Percentiles rank a stretch among this genome's conserved stretches.
Evolutionary conservation across 345 rosid genomes (phyloP).

Genomic region (Salix arbutifolia): DNA sequence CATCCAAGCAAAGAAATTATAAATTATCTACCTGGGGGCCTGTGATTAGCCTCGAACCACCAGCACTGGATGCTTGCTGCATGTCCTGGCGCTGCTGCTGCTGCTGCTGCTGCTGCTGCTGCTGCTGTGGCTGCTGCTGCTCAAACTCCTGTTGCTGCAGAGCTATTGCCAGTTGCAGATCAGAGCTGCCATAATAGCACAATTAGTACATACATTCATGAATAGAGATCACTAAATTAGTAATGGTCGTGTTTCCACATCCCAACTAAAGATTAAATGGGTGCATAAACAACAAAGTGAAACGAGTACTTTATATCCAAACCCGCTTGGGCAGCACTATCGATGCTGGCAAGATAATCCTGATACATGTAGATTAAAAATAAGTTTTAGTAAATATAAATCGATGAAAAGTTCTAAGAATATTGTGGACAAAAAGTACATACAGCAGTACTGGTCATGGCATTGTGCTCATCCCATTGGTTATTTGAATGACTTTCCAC

Average conservation of each 20-base stretch:
- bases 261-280: conserved; percentile 6
- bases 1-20: background rate
- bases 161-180: conserved; percentile 94
- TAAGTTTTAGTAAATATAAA: conserved; percentile 9
- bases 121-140: conserved; percentile 37
- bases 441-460: conserved; percentile 81
- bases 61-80: conserved; percentile 48
- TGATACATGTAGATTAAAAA: conserved; percentile 29
- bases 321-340: conserved; percentile 55
- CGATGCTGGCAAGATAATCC: conserved; percentile 89
- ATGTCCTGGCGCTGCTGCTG: conserved; percentile 37
- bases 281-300: conserved; percentile 8
- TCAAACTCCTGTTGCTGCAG: conserved; percentile 96
- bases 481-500: conserved; percentile 57
- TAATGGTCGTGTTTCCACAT: background rate
- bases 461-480: conserved; percentile 82
- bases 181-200: conserved; percentile 55
- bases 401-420: background rate
- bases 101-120: conserved; percentile 3
- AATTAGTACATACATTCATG: conserved; percentile 1
- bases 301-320: conserved; percentile 60
- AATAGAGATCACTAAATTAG: background rate
- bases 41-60: conserved; percentile 62
- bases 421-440: conserved; percentile 19
- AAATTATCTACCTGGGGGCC: conserved; percentile 71